A percentile compares a stretch with the other conserved stretches of the same genome.
Evolutionary conservation across 2,329 filamentous ascomycete genomes (phyloP).

Genomic region (Monosporascus sp.): DNA sequence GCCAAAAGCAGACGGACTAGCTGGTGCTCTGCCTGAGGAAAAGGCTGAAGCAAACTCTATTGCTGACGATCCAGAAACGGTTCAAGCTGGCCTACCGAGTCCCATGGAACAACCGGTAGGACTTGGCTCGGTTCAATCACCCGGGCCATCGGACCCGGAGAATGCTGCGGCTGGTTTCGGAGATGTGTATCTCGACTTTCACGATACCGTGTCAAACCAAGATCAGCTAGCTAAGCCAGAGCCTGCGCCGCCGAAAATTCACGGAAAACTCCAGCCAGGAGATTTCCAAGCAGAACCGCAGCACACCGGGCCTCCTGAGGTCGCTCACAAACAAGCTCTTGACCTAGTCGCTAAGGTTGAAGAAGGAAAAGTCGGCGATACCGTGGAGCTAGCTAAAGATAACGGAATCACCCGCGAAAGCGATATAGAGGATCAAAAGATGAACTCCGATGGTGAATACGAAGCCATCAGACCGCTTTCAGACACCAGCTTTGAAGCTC

Average conservation of each 20-base stretch:
- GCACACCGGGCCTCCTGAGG: not conserved
- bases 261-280: not conserved
- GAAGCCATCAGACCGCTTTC: not conserved
- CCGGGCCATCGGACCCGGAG: not conserved
- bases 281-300: not conserved
- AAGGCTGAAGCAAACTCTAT: too few relatives aligned
- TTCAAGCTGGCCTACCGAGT: not conserved
- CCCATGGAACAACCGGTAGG: not conserved
- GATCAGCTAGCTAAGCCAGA: not conserved
- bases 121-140: not conserved
- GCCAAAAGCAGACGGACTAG: not conserved
- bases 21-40: too few relatives aligned
- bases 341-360: not conserved
- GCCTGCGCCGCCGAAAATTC: not conserved
- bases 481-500: not conserved
- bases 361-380: constrained; percentile 22
- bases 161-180: not conserved
- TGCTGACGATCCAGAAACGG: not conserved
- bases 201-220: not conserved
- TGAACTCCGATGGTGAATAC: not conserved
- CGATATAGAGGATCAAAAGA: constrained; percentile 9
- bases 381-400: constrained; percentile 25
- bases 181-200: not conserved
- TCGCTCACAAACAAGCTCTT: not conserved
- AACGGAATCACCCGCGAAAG: constrained; percentile 12